phyloP scores from a whole-genome alignment of 805 yeast genomes.

The Candida maltosa region DNA sequence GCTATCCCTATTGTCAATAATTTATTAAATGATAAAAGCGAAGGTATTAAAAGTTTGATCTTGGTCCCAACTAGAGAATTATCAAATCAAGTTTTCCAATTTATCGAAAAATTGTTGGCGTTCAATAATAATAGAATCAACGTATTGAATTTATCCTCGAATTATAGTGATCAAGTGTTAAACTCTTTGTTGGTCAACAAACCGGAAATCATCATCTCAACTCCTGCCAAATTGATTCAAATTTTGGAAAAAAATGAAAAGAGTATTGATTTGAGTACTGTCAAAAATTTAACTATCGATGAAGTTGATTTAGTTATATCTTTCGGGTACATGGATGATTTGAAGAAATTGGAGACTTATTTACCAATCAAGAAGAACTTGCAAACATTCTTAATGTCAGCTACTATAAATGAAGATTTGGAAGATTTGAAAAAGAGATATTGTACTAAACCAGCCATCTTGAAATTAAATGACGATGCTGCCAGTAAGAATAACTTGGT shows the following conservation, averaged over 20 bases:
- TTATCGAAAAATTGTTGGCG: conserved; percentile 62
- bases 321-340: conserved; percentile 88
- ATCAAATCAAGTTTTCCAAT: conserved; percentile 76
- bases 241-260: conserved; percentile 46
- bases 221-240: conserved; percentile 75
- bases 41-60: conserved; percentile 55
- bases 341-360: conserved; percentile 57
- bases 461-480: conserved; percentile 73
- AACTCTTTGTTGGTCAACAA: conserved; percentile 64
- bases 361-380: conserved; percentile 71
- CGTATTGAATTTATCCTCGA: conserved; percentile 64
- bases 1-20: conserved; percentile 81
- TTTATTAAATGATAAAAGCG: conserved; percentile 38
- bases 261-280: conserved; percentile 48
- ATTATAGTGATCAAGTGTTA: conserved; percentile 66
- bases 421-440: conserved; percentile 70
- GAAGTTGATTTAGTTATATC: conserved; percentile 91
- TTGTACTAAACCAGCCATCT: conserved; percentile 79
- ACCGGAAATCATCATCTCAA: conserved; percentile 81
- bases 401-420: conserved; percentile 85
- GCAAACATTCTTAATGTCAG: conserved; percentile 94
- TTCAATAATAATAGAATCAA: conserved; percentile 69
- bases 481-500: conserved; percentile 56
- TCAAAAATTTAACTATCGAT: conserved; percentile 80
- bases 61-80: conserved; percentile 93